These are phyloP conservation scores for Globisporangium rhizosaccharum DNA, from an alignment of 352 stramenopile species.

Conservation along the genomic window DNA sequence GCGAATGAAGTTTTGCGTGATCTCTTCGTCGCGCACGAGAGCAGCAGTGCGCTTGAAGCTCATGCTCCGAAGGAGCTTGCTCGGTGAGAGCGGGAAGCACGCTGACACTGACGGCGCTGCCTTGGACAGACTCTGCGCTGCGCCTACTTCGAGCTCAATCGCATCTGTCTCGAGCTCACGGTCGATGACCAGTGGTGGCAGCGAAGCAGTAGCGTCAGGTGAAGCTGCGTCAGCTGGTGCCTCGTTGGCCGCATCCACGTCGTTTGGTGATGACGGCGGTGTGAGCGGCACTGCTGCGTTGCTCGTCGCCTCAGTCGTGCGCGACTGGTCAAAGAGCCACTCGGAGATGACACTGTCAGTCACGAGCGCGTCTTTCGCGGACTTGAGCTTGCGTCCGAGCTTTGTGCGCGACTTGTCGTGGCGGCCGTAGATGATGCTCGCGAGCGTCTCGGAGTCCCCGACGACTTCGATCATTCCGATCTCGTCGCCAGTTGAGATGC, in stretches of 20 bases:
- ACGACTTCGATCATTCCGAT: conserved; percentile 91
- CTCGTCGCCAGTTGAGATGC: conserved; percentile 82
- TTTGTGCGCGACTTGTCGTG: conserved; percentile 59
- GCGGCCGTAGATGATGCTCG: conserved; percentile 78
- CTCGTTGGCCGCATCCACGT: not conserved
- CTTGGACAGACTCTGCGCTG: not conserved
- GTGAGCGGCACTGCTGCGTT: conserved; percentile 2
- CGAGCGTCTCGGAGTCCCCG: conserved; percentile 80
- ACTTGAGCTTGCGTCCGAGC: conserved; percentile 56
- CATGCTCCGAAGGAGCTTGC: conserved; percentile 27
- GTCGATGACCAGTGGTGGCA: not conserved
- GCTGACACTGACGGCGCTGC: conserved; percentile 26
- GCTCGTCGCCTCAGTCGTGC: not conserved
- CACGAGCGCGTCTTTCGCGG: conserved; percentile 63
- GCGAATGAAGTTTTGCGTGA: conserved; percentile 85
- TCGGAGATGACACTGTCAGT: conserved; percentile 58
- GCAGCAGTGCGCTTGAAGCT: conserved; percentile 13
- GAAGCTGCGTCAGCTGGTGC: too few relatives aligned
- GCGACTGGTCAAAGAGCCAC: conserved; percentile 44
- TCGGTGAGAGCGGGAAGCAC: conserved; percentile 52
- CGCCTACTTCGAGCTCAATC: not conserved
- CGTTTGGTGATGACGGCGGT: conserved; percentile 2
- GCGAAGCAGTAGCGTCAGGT: too few relatives aligned
- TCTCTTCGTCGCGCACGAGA: conserved; percentile 32
- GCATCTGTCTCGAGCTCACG: not conserved